Evolutionary conservation across 495 filamentous ascomycete species (phyloP), one percentile per base, ranked within the genome.

Genomic region (Aspergillus ellipticus): DNA sequence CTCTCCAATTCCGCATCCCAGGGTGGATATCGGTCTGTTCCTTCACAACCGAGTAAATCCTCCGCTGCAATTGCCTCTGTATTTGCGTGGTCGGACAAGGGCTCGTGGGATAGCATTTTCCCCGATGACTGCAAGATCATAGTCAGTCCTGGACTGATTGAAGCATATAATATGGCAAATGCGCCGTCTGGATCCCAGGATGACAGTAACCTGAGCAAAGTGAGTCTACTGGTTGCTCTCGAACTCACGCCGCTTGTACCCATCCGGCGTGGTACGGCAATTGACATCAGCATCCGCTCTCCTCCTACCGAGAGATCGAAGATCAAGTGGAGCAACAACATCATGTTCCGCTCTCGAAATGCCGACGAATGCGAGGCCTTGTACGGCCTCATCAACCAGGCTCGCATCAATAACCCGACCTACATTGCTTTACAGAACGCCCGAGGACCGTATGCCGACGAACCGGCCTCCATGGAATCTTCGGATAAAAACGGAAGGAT

Each of bases 271-370:
- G 92, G 92, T 49, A 97, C 89, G 17, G 92, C 88, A 19, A 80
- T 97, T 29, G 94, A 99, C 66, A 91, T 99, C 49, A 92, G 93
- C 47, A 90, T 99, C 61, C 85, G 89, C 42, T 96, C 92, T 10
- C 85, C 86, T 17, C 87, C 85, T 13, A 90, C 85, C 15, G 64
- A 83, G 6, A 84, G 85, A 29, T 90, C 89, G 2, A 82, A 83
- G 54, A 78, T 91, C 31, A 82, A 81, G n/a, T 78, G 83, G 46
- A 84, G 84, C 58, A 85, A 81, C 56, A 90, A 89, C 63, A 85
- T 90, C 57, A 90, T 93, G 80, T 92, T 96, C 76, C 89, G 95
- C n/a, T 89, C 89, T 6, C 80, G 86, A 22, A 86, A 79, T 33
- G 76, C 84, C 2, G 77, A 82, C 51, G 94, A 97, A 54, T 95